Evolutionary conservation across 371 early-diverging fungal species (phyloP).

Genomic region (Thermomucor indicae-seudaticae): DNA sequence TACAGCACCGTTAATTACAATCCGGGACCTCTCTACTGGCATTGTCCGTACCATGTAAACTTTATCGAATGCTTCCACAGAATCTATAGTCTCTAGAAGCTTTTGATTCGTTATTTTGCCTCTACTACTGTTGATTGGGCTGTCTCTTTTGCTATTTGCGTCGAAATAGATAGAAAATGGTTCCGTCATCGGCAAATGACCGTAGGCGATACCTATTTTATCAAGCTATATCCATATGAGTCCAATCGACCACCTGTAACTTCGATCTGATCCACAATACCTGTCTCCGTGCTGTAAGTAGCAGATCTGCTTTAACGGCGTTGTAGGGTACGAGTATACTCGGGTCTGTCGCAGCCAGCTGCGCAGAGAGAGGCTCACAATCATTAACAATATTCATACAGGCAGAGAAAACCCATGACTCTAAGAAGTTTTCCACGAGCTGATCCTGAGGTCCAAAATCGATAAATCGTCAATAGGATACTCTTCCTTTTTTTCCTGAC

Average conservation of each 20-base stretch:
- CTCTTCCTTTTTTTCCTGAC: background rate
- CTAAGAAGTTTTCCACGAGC: conserved; percentile 53
- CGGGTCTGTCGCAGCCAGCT: conserved; percentile 35
- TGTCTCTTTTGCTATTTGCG: conserved; percentile 1
- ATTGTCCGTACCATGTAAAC: conserved; percentile 60
- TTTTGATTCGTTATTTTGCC: conserved; percentile 62
- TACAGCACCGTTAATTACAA: background rate
- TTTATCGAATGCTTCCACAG: conserved; percentile 66
- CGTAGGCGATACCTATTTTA: conserved; percentile 62
- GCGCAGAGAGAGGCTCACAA: conserved; percentile 66
- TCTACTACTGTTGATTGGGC: conserved; percentile 10
- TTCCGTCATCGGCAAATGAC: conserved; percentile 45
- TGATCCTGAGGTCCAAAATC: conserved; percentile 7
- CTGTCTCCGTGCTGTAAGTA: conserved; percentile 72
- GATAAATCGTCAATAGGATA: no score
- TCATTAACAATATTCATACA: conserved; percentile 75
- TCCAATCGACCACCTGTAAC: background rate
- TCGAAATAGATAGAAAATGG: conserved; percentile 58
- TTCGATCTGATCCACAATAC: conserved; percentile 20
- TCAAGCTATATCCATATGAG: conserved; percentile 50
- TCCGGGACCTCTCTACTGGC: background rate
- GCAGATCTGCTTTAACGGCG: conserved; percentile 70
- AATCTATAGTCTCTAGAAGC: conserved; percentile 56
- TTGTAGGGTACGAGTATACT: conserved; percentile 53
- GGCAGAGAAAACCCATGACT: conserved; percentile 79